Evolutionary conservation across 352 stramenopile genomes (phyloP).

Genomic region (Pythium diclinum): DNA sequence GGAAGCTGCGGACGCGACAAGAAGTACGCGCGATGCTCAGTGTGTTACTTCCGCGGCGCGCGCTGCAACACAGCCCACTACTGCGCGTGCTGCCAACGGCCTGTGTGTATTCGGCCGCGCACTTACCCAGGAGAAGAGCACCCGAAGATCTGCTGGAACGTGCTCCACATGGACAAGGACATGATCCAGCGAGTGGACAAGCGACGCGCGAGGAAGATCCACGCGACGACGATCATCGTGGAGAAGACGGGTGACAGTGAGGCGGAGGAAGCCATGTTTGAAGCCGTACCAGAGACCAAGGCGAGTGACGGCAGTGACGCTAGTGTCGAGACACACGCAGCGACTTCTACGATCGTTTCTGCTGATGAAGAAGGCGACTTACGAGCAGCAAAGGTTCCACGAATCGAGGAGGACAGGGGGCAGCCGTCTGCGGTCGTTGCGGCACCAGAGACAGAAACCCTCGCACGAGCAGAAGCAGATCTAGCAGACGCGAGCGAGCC

Average conservation of each 20-base stretch:
- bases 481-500: too few species aligned
- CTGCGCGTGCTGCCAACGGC: constrained; percentile 62
- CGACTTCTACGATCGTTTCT: background rate
- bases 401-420: background rate
- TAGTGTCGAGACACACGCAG: background rate
- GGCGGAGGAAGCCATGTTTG: constrained; percentile 6
- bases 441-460: background rate
- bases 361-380: background rate
- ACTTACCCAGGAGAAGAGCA: constrained; percentile 65
- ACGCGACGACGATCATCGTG: constrained; percentile 15
- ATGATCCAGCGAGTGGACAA: constrained; percentile 75
- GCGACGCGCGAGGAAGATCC: constrained; percentile 56
- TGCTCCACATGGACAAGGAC: constrained; percentile 73
- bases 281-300: background rate
- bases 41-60: constrained; percentile 70
- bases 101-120: constrained; percentile 68
- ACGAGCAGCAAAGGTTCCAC: background rate
- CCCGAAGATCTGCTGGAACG: constrained; percentile 80
- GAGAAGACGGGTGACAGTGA: constrained; percentile 7
- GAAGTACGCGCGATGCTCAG: constrained; percentile 62
- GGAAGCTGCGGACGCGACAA: constrained; percentile 69
- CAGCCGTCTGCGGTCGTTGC: too few species aligned
- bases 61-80: constrained; percentile 70
- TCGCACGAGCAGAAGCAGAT: too few species aligned
- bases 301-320: background rate